Percentiles rank a stretch among this genome's conserved stretches.
Conservation (phyloP, 768 basidiomycete genomes). For the Jaapia argillacea region DNA sequence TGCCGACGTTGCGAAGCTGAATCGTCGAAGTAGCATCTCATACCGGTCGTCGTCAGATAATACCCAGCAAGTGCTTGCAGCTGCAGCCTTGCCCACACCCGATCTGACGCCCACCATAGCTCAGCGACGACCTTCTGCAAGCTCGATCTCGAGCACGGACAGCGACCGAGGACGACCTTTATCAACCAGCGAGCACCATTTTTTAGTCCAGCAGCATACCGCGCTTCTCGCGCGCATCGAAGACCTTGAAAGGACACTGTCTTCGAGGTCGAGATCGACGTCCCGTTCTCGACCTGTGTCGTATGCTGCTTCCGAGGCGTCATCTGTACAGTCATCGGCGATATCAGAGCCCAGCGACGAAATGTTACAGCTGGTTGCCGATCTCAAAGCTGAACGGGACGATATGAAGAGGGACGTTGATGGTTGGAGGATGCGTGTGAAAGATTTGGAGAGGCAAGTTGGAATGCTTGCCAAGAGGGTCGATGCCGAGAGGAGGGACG, state of each 20-base stretch:
- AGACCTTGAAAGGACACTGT: conserved; percentile 66
- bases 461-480: conserved; percentile 56
- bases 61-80: conserved; percentile 18
- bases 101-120: conserved; percentile 67
- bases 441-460: conserved; percentile 64
- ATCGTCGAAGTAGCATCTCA: conserved; percentile 61
- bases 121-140: no score
- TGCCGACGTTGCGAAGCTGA: conserved; percentile 12
- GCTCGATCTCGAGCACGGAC: conserved; percentile 21
- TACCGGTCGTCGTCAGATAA: conserved; percentile 52
- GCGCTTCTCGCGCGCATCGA: conserved; percentile 75
- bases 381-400: conserved; percentile 83
- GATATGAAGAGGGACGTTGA: conserved; percentile 83
- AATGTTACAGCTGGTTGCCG: conserved; percentile 64
- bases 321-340: conserved; percentile 19
- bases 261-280: conserved; percentile 29
- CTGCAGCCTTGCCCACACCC: conserved; percentile 49
- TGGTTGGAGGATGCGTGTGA: conserved; percentile 73
- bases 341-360: conserved; percentile 55
- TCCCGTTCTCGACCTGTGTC: conserved; percentile 40
- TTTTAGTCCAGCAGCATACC: conserved; percentile 78
- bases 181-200: conserved; percentile 71
- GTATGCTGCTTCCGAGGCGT: conserved; percentile 30
- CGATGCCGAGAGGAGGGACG: conserved; percentile 73
- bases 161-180: conserved; percentile 36